Conservation (phyloP, 306 rosid species). For the Cicer bijugum region DNA sequence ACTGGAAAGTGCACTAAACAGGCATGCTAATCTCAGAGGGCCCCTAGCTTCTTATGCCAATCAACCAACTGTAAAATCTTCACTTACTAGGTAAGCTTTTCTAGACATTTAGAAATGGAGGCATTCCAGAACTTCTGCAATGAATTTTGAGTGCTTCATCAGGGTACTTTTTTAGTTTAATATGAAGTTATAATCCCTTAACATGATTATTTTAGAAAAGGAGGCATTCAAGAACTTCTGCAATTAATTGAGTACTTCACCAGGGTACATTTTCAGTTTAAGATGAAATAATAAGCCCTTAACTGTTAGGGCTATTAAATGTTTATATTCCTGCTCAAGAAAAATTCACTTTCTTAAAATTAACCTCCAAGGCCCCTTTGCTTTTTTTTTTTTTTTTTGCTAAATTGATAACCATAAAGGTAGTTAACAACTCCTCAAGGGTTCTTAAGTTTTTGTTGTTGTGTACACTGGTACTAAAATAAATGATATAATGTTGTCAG, state of each 20-base stretch:
- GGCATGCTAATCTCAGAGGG: slow-evolving; percentile 69
- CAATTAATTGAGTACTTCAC: slow-evolving; percentile 16
- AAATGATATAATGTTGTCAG: not conserved
- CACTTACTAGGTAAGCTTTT: slow-evolving; percentile 71
- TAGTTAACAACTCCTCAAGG: not conserved
- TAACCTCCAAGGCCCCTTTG: not conserved
- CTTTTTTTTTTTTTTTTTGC: slow-evolving; percentile 16
- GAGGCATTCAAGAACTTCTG: not conserved
- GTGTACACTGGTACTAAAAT: not conserved
- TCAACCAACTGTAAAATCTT: slow-evolving; percentile 74
- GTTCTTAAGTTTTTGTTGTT: not conserved
- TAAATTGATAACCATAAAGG: not conserved
- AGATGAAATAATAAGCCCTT: not conserved
- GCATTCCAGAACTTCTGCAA: not conserved
- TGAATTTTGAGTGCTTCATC: slow-evolving; percentile 1
- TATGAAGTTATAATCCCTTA: not conserved
- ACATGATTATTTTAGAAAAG: slow-evolving; percentile 8
- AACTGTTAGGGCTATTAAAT: not conserved
- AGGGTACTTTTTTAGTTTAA: not conserved
- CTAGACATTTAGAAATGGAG: slow-evolving; percentile 15
- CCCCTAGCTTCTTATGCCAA: slow-evolving; percentile 81
- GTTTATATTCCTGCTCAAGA: not conserved
- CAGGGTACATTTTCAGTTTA: not conserved
- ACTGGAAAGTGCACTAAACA: slow-evolving; percentile 87
- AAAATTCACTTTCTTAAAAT: not conserved